Percentiles rank a stretch among this genome's conserved stretches.
Evolutionary conservation across 257 asterid genomes (phyloP).

Genomic region (Nicotiana sylvestris): DNA sequence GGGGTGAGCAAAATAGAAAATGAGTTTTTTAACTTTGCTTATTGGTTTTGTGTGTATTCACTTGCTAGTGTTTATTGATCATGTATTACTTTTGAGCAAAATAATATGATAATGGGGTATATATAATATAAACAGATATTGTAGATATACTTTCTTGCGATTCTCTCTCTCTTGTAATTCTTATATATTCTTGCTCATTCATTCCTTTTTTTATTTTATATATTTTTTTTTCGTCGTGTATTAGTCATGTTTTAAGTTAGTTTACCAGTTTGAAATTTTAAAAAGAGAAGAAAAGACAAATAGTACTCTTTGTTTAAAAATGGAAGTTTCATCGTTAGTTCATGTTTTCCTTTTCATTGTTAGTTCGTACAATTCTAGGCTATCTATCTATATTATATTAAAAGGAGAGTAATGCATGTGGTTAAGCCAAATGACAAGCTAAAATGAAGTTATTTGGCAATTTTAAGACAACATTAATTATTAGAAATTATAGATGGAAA

Average conservation of each 20-base stretch:
- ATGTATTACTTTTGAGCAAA: conserved; percentile 4
- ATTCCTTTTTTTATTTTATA: not conserved
- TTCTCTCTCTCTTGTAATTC: not conserved
- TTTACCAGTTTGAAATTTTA: no score
- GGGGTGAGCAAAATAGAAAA: conserved; percentile 7
- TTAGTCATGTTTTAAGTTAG: not conserved
- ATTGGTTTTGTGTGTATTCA: not conserved
- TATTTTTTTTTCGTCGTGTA: not conserved
- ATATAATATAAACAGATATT: not conserved
- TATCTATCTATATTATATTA: no score
- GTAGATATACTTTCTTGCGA: not conserved
- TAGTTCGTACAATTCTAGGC: no score
- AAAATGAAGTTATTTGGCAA: no score
- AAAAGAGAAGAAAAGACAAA: not conserved
- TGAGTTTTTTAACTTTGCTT: not conserved
- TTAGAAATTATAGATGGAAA: no score
- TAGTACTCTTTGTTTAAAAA: not conserved
- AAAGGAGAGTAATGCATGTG: no score
- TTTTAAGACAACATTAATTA: no score
- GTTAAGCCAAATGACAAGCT: no score
- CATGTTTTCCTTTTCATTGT: no score
- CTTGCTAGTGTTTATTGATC: not conserved
- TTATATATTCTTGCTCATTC: not conserved
- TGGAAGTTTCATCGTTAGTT: no score
- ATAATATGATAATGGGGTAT: conserved; percentile 3